Percentiles rank a stretch among this genome's conserved stretches.
Evolutionary conservation across 495 filamentous ascomycete genomes (phyloP).

Genomic region (Poronia punctata): DNA sequence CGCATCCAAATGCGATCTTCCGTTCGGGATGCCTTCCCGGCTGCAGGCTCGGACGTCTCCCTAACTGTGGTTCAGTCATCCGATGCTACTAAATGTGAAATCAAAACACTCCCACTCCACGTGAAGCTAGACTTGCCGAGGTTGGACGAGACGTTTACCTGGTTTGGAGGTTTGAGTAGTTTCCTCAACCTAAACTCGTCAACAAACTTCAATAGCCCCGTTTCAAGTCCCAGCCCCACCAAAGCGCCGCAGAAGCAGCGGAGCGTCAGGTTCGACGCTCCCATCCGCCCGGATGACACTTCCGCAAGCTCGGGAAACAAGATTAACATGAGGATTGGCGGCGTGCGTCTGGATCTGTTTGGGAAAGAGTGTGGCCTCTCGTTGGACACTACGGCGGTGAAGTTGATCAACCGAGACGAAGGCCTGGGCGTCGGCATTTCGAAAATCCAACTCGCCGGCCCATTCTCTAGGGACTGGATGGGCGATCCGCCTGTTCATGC

Average conservation of each 20-base stretch:
- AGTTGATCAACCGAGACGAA: conserved; percentile 64
- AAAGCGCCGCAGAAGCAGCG: conserved; percentile 37
- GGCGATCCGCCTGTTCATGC: conserved; percentile 44
- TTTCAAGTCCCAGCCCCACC: conserved; percentile 32
- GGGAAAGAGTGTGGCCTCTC: conserved; percentile 71
- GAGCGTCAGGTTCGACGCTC: conserved; percentile 69
- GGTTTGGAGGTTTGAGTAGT: conserved; percentile 88
- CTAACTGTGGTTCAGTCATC: conserved; percentile 49
- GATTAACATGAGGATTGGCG: conserved; percentile 68
- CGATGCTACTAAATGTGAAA: conserved; percentile 50
- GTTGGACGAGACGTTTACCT: conserved; percentile 78
- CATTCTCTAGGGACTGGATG: conserved; percentile 43
- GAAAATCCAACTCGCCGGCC: conserved; percentile 65
- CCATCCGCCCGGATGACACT: conserved; percentile 39
- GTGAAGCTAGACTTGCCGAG: conserved; percentile 70
- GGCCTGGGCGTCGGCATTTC: conserved; percentile 65
- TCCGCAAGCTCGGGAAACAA: conserved; percentile 53
- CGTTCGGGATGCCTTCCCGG: conserved; percentile 51
- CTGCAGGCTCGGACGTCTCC: conserved; percentile 57
- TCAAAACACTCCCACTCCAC: conserved; percentile 77
- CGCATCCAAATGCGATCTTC: conserved; percentile 64
- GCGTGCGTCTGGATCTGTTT: conserved; percentile 61
- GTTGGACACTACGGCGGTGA: conserved; percentile 70
- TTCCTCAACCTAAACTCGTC: conserved; percentile 84
- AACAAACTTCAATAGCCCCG: conserved; percentile 63